Base-by-base conservation (phyloP, 441 rosid genomes). In the Erodium chrysanthum region DNA sequence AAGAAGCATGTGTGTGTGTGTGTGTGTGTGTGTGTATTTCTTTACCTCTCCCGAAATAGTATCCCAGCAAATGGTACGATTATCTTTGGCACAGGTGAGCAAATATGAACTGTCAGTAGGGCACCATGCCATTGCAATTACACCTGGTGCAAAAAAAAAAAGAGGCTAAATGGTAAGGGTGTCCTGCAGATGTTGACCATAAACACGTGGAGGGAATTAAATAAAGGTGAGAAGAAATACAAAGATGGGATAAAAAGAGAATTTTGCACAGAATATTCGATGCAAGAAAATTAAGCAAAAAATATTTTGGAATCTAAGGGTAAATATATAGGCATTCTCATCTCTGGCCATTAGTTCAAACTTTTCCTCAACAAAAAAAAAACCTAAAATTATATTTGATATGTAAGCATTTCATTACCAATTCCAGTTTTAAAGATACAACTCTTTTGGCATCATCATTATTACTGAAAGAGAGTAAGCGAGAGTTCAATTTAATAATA, bases 61-160 rank as follows among this genome's bases (percentile, higher is more conserved):
- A 79, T 90, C 94, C 99, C 99, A 95, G 81, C 98, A 95, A 77
- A 95, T 89, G 70, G 98, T 95, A 71, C 98, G 88, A 74, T 89
- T 90, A 84, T 95, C 99, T 77, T 92, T 95, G 46, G 96, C 97
- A 78, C 99, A 95, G 22, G 99, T 88, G 68, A 95, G 88, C 78
- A 95, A 83, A 83, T 95, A 95, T 8, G 98, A 84, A 82, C 93
- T 89, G 71, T 92, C 98, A 75, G 66, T 83, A 27, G 98, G 91
- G 76, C 99, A 95, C 99, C 99, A 95, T 20, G 97, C 84, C 99
- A 95, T 95, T 68, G 96, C 99, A 84, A 92, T 90, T 56, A 95
- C 98, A 80, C 99, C 99, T 96, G 86, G 64, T 21, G 70, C 23
- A 67, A 67, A 60, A n/a, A 56, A 56, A 56, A 12, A 56, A 56